Evolutionary conservation across 164 flowering plant genomes (phyloP), one percentile per base, ranked within the genome.

Genomic region (Protea cynaroides): DNA sequence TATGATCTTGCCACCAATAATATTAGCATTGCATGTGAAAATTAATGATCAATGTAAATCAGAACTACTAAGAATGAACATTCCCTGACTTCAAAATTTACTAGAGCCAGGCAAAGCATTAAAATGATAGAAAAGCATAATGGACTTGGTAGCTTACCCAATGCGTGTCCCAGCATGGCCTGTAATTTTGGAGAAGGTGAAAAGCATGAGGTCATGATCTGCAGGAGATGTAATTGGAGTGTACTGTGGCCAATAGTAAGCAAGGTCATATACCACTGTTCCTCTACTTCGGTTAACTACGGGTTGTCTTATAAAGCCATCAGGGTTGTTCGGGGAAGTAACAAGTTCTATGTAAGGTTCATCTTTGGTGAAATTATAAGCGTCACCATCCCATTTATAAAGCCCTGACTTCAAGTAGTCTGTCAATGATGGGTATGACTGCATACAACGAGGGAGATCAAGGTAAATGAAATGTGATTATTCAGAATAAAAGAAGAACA

Each of bases 91-190:
- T 8, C 46, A 40, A 40, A 40, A 40, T 40, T 40, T 6, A 40
- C 46, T 8, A 40, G 46, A 40, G 8, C 10, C 46, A 40, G 46
- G 4, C 10, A 40, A 40, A 40, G 46, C 10, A 29, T 29, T 29
- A 29, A 29, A 29, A 29, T 9, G 9, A 37, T 4, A 37, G 9
- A 37, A 4, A 37, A 9, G 40, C 40, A 37, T 37, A 13, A 1
- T 24, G 21, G n/a, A n/a, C n/a, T 13, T 17, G 56, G 22, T 4
- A 49, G 36, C 74, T 70, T 69, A 94, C 99, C 99, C 99, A 46
- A 94, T 82, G 13, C 99, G 90, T 12, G 76, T 73, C 1, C 97
- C 99, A 11, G 99, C 99, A 69, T 92, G 99, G n/a, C 99, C 99
- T 1, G 97, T 91, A 79, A 81, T 70, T 56, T 94, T 94, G 1